A percentile compares a stretch with the other conserved stretches of the same genome.
Evolutionary conservation across 805 yeast species (phyloP).

Genomic region (Metschnikowia amazonensis): DNA sequence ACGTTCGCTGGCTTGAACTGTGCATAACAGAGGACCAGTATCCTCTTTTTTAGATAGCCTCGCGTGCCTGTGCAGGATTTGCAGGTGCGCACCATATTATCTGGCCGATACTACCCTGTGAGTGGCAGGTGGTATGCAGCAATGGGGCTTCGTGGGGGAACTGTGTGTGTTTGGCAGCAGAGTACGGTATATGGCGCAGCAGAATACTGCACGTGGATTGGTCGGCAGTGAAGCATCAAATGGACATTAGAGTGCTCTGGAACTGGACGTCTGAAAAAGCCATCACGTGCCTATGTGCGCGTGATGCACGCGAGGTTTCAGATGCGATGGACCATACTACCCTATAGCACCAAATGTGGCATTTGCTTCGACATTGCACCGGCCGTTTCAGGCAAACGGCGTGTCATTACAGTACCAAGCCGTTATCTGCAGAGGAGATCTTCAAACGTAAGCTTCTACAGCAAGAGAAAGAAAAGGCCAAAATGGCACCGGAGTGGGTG

Average conservation of each 20-base stretch:
- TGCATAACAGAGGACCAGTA: conserved; percentile 3
- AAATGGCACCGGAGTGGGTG: conserved; percentile 53
- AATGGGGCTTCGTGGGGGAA: too few species aligned
- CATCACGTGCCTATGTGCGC: too few species aligned
- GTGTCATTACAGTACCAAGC: conserved; percentile 1
- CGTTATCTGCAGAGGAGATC: conserved; percentile 8
- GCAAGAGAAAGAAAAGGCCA: conserved; percentile 40
- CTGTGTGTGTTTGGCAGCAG: too few species aligned
- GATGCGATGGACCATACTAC: too few species aligned
- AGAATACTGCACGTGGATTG: too few species aligned
- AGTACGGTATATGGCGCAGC: too few species aligned
- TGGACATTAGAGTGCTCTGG: too few species aligned
- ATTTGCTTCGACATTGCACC: background rate
- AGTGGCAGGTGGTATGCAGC: background rate
- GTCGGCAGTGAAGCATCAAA: too few species aligned
- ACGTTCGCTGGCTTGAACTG: conserved; percentile 1
- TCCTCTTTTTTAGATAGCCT: conserved; percentile 5
- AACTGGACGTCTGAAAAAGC: too few species aligned
- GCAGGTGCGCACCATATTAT: conserved; percentile 1
- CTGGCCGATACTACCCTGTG: background rate
- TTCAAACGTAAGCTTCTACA: conserved; percentile 17
- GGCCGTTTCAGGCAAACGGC: background rate
- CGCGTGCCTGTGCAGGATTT: background rate
- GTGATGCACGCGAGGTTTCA: too few species aligned
- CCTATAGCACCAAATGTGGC: background rate